Evolutionary conservation across 441 rosid genomes (phyloP).

Genomic region (Mallotus repandus): DNA sequence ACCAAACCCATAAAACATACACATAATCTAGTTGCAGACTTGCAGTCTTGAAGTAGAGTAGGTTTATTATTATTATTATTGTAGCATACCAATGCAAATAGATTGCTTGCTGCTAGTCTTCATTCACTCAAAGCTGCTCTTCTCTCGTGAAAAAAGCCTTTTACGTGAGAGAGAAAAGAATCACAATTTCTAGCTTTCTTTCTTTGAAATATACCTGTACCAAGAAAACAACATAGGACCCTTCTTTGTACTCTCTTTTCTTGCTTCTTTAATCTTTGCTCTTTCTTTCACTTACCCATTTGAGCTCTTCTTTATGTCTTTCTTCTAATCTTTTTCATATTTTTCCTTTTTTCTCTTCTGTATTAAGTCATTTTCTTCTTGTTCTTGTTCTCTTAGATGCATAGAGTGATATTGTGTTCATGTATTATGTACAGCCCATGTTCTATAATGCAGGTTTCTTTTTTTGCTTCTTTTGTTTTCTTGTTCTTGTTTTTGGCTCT

Average conservation of each 20-base stretch:
- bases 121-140: conserved; percentile 52
- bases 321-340: background rate
- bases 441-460: conserved; percentile 24
- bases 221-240: conserved; percentile 21
- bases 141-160: conserved; percentile 52
- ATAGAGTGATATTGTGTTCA: conserved; percentile 5
- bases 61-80: conserved; percentile 18
- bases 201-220: conserved; percentile 27
- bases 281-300: conserved; percentile 9
- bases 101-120: conserved; percentile 18
- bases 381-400: conserved; percentile 2
- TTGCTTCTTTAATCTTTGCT: background rate
- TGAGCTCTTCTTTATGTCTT: background rate
- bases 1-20: too few relatives aligned
- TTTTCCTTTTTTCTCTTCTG: too few relatives aligned
- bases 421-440: conserved; percentile 20
- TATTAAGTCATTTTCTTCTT: conserved; percentile 21
- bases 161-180: conserved; percentile 19
- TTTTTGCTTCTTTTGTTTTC: conserved; percentile 22
- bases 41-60: background rate
- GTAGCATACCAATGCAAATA: conserved; percentile 17
- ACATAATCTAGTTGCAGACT: too few relatives aligned
- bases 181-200: conserved; percentile 23
- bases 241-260: conserved; percentile 5
- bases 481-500: conserved; percentile 27